Base-by-base conservation (phyloP, 805 yeast species). In the Priceomyces carsonii region DNA sequence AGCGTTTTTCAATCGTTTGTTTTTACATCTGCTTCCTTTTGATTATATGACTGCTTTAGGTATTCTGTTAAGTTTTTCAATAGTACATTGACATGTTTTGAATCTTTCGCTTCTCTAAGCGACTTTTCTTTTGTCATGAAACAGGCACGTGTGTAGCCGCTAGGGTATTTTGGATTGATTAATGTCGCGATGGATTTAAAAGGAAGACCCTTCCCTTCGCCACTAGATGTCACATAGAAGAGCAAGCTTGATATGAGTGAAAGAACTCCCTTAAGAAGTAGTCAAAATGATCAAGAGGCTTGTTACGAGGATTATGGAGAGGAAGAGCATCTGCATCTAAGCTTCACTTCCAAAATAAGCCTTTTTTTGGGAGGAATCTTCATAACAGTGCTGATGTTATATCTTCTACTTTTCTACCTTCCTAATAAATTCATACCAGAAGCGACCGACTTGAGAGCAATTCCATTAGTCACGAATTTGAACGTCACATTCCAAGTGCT, bases 401-500 rank as follows among this genome's bases (percentile, higher is more conserved):
- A 57, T 39, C 32, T 62, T 5, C 59, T 68, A 39, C 51, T 64
- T 18, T 35, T 68, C 13, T 47, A 41, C 25, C 46, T 68, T 16
- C 74, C 74, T 2, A 42, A 35, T 21, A 30, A 45, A 30, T 68
- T 55, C 40, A 59, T 67, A 5, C 74, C 74, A 1, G 50, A 54
- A 27, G 47, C 59, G 3, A 50, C 43, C 8, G 48, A 45, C 3
- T 50, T 68, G 18, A 37, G 40, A 0, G 59, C 51, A 1, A 52
- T 68, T 8, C 34, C 37, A 1, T 47, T 55, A 36, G 48, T 68
- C 15, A 35, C 50, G 5, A 51, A 50, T 2, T 36, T 64, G 29
- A 36, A 44, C 4, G 55, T 57, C 6, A 29, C 39, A 5, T 55
- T 66, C 38, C 35, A 27, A 9, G 66, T 71, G 5, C 43, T 61